phyloP scores from a whole-genome alignment of 1,284 basidiomycete genomes.

The Ustilago loliicola region DNA sequence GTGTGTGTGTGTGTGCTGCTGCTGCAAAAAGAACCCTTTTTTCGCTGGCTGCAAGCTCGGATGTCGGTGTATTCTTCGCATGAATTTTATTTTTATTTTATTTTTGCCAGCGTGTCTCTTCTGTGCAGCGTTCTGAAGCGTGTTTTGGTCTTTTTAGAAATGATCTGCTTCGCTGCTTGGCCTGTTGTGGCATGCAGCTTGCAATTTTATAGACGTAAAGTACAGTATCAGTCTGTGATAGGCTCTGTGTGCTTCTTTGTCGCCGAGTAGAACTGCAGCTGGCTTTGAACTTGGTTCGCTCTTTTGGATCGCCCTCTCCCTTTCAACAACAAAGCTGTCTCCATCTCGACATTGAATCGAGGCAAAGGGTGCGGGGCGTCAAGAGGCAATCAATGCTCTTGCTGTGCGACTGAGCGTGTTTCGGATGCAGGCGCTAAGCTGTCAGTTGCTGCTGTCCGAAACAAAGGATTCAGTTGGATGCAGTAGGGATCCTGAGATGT shows the following conservation, averaged over 20 bases:
- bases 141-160: too few relatives aligned
- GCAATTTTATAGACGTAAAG: constrained; percentile 1
- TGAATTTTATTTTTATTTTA: neutral
- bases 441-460: neutral
- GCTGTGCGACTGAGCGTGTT: neutral
- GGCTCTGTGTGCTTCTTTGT: neutral
- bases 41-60: constrained; percentile 9
- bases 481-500: neutral
- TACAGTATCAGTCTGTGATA: neutral
- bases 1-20: constrained; percentile 3
- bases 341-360: neutral
- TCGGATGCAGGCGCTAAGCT: neutral
- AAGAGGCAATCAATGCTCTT: neutral
- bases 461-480: neutral
- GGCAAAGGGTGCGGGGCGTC: too few relatives aligned
- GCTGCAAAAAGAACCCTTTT: constrained; percentile 1
- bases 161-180: neutral
- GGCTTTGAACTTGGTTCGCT: constrained; percentile 10
- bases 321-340: neutral
- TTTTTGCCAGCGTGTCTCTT: constrained; percentile 16
- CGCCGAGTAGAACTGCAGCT: constrained; percentile 18
- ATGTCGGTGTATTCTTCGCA: constrained; percentile 17
- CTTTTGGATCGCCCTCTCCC: neutral
- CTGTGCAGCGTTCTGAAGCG: neutral
- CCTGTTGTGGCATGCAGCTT: constrained; percentile 3